phyloP scores from a whole-genome alignment of 345 rosid genomes.

The Brassica nigra region DNA sequence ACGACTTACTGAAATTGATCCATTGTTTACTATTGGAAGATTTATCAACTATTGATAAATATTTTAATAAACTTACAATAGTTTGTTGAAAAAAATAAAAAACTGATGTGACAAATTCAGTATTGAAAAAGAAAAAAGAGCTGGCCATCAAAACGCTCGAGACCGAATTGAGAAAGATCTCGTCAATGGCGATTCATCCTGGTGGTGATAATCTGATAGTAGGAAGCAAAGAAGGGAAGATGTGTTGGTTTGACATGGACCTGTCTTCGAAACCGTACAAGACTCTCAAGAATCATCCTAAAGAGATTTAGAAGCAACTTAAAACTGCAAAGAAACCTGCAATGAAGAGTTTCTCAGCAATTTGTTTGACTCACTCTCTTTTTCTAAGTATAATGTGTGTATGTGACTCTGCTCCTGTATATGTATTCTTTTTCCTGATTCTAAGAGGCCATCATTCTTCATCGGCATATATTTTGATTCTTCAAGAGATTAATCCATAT shows the following conservation, averaged over 20 bases:
- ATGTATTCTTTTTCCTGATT: too few species aligned
- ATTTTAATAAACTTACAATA: too few species aligned
- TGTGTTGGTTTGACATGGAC: constrained; percentile 98
- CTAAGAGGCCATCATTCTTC: background rate
- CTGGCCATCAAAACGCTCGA: constrained; percentile 78
- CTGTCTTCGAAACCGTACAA: constrained; percentile 86
- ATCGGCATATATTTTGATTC: too few species aligned
- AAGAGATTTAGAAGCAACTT: constrained; percentile 47
- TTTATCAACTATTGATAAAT: too few species aligned
- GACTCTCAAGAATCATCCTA: constrained; percentile 80
- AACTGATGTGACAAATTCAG: too few species aligned
- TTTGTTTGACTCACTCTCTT: background rate
- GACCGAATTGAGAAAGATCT: constrained; percentile 76
- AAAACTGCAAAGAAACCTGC: background rate
- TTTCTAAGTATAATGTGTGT: background rate
- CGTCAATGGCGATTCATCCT: constrained; percentile 88
- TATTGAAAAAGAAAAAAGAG: constrained; percentile 43
- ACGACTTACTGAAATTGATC: background rate
- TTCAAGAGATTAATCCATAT: too few species aligned
- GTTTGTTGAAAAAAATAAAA: too few species aligned
- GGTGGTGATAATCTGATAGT: constrained; percentile 92
- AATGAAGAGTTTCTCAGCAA: background rate
- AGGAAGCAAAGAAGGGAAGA: constrained; percentile 94
- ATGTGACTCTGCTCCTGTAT: too few species aligned
- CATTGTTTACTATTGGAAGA: background rate